Base-by-base conservation (phyloP, 495 filamentous ascomycete genomes). In the Aspergillus leporis region DNA sequence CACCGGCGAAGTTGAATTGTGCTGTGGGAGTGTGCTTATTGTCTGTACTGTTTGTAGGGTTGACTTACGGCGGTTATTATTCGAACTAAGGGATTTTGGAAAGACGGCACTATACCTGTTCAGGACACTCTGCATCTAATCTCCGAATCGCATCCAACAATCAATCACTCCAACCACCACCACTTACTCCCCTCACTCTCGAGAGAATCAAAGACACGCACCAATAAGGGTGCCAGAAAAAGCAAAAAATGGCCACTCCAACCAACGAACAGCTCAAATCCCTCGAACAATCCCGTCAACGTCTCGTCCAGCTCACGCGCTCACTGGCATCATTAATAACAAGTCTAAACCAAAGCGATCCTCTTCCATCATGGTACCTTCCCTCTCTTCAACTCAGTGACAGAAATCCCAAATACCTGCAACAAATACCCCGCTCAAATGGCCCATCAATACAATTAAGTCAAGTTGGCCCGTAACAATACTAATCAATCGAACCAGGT, bases 231-330 rank as follows among this genome's bases (percentile, higher is more conserved):
- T 6, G 25, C 6, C 25, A 18, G 38, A 41, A 41, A 5, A 18
- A 41, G 16, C n/a, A 2, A 2, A 41, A 41, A 50, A 78, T 76
- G 74, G 49, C 77, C 4, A 48, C 72, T 55, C 71, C 70, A 57
- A 73, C 62, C 13, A 63, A 66, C 49, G 85, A 88, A 18, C 88
- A 93, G 60, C 78, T 90, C 51, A 87, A 87, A 75, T 79, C 83
- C 57, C 81, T 95, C 49, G 90, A 95, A 63, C 79, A 88, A 68
- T 83, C 88, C 41, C 87, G 90, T 43, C 87, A 88, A 63, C 83
- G 89, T 14, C 83, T 92, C 41, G 75, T 75, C 34, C 87, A 90
- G 64, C 81, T 95, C 38, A 83, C 82, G 16, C 83, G 77, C 68
- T 88, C 83, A 64, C 79, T 95, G 13, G 74, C 61, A 50, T 87